Evolutionary conservation across 1,284 basidiomycete genomes (phyloP).

Genomic region (Ceratobasidium sp.): DNA sequence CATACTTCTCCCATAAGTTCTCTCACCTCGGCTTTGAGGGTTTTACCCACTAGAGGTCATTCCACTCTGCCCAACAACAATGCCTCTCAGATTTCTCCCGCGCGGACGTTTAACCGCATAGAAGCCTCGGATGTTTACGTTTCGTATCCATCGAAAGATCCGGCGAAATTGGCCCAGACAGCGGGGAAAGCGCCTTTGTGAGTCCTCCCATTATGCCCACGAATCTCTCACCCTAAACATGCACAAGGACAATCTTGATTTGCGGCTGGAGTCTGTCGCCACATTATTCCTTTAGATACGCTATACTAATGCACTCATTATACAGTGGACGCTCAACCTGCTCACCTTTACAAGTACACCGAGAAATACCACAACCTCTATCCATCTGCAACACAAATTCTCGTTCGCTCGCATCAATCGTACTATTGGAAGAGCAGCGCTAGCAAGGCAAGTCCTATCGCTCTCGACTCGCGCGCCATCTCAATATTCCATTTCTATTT

Average conservation of each 20-base stretch:
- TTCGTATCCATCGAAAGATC: background rate
- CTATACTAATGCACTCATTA: background rate
- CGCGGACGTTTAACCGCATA: background rate
- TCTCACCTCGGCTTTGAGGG: no score
- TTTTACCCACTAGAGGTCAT: no score
- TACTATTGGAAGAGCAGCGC: conserved; percentile 5
- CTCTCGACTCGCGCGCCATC: background rate
- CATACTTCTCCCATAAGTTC: no score
- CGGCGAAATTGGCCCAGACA: background rate
- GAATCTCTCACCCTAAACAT: background rate
- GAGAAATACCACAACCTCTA: conserved; percentile 4
- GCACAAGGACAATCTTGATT: background rate
- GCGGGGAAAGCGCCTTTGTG: background rate
- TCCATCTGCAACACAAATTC: conserved; percentile 4
- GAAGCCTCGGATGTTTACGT: background rate
- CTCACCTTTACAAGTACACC: conserved; percentile 19
- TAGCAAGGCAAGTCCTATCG: background rate
- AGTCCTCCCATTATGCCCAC: background rate
- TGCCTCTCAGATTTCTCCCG: no score
- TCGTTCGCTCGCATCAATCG: background rate
- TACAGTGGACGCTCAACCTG: conserved; percentile 12
- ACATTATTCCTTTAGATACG: background rate
- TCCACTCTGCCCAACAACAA: no score
- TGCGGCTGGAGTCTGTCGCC: conserved; percentile 25
- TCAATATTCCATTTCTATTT: no score